phyloP scores from a whole-genome alignment of 1,139 yeast species.

The Pichia sp. region DNA sequence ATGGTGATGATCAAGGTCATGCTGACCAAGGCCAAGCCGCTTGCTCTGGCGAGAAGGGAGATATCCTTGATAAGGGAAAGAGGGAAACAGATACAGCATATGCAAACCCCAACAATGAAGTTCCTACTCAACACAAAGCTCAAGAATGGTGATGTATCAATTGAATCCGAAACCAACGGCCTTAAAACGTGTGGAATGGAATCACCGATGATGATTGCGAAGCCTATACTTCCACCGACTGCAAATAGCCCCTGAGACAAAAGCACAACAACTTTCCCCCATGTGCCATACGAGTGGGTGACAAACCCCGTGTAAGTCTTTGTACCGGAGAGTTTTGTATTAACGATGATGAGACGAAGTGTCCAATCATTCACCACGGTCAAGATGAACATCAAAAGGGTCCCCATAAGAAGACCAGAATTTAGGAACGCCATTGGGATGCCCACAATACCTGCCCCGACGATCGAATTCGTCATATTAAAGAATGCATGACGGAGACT shows the following conservation, averaged over 20 bases:
- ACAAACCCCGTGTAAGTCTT: constrained; percentile 85
- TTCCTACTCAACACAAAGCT: constrained; percentile 59
- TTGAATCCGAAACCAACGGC: constrained; percentile 51
- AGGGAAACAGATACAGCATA: constrained; percentile 74
- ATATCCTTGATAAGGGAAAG: constrained; percentile 75
- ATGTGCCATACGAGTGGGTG: constrained; percentile 64
- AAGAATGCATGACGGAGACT: constrained; percentile 82
- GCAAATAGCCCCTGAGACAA: constrained; percentile 84
- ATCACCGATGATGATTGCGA: constrained; percentile 91
- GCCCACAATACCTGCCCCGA: constrained; percentile 95
- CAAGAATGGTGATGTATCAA: constrained; percentile 33
- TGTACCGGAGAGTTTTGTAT: constrained; percentile 70
- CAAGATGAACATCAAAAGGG: constrained; percentile 50
- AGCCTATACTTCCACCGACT: constrained; percentile 91
- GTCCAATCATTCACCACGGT: constrained; percentile 88
- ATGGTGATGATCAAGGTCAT: constrained; percentile 74
- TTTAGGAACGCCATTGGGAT: constrained; percentile 85
- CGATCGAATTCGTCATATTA: constrained; percentile 93
- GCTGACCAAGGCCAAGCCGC: constrained; percentile 78
- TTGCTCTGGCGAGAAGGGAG: constrained; percentile 80
- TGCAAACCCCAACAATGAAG: constrained; percentile 59
- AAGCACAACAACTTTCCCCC: constrained; percentile 62
- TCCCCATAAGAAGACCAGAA: constrained; percentile 73
- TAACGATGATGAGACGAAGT: constrained; percentile 65
- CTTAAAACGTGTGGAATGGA: constrained; percentile 85